A percentile compares a stretch with the other conserved stretches of the same genome.
phyloP scores from a whole-genome alignment of 768 basidiomycete genomes.

The Xanthoconium purpureum region DNA sequence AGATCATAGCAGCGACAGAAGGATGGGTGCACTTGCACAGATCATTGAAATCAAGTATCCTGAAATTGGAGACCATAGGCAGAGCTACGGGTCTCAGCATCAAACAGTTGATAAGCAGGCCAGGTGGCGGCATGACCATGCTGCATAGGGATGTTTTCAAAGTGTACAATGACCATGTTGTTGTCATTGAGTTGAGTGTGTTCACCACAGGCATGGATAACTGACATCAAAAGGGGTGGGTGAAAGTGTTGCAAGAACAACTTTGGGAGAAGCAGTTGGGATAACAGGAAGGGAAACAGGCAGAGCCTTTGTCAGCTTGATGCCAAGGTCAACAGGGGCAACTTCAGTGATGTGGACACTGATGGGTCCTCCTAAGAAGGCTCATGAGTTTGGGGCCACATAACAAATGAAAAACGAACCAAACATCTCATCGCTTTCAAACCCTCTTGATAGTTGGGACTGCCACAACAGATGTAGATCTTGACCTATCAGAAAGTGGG shows the following conservation, averaged over 20 bases:
- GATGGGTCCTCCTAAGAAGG: slow-evolving; percentile 76
- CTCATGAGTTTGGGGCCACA: not conserved
- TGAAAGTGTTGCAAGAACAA: slow-evolving; percentile 25
- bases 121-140: slow-evolving; percentile 43
- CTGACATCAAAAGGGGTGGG: slow-evolving; percentile 44
- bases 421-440: slow-evolving; percentile 97
- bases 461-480: slow-evolving; percentile 97
- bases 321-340: slow-evolving; percentile 94
- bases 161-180: slow-evolving; percentile 91
- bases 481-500: slow-evolving; percentile 61
- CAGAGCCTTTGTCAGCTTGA: slow-evolving; percentile 38
- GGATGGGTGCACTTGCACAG: slow-evolving; percentile 93
- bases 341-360: slow-evolving; percentile 99
- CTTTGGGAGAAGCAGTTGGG: slow-evolving; percentile 43
- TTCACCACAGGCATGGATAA: slow-evolving; percentile 73
- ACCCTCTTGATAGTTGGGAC: slow-evolving; percentile 98
- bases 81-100: slow-evolving; percentile 90
- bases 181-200: slow-evolving; percentile 83
- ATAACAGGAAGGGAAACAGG: slow-evolving; percentile 42
- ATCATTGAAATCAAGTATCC: slow-evolving; percentile 98
- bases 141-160: slow-evolving; percentile 47
- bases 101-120: slow-evolving; percentile 89
- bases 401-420: slow-evolving; percentile 33
- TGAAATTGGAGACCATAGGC: slow-evolving; percentile 99
- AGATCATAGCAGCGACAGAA: slow-evolving; percentile 98